Evolutionary conservation across 78 protist genomes (phyloP).

Genomic region (Planoprotostelium fungivorum): DNA sequence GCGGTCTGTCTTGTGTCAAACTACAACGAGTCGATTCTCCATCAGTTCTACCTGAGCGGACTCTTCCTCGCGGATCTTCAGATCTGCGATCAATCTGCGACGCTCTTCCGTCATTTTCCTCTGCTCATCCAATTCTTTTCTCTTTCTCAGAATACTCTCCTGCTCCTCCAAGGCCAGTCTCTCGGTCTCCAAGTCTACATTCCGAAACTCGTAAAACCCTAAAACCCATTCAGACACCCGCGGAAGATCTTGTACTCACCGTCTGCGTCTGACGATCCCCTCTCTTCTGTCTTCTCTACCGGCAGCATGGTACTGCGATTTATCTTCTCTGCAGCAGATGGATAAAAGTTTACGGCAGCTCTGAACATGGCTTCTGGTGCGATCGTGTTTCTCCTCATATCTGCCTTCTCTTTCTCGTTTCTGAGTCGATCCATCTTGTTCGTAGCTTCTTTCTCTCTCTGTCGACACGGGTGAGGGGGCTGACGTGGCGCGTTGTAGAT

Average conservation of each 20-base stretch:
- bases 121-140: neutral
- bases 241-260: neutral
- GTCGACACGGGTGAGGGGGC: too few species aligned
- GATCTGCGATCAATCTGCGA: neutral
- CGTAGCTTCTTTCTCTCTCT: too few species aligned
- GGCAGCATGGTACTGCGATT: neutral
- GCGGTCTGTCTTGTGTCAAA: neutral
- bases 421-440: too few species aligned
- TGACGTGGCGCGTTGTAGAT: too few species aligned
- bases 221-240: neutral
- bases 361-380: neutral
- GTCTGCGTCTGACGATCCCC: neutral
- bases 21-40: too few species aligned
- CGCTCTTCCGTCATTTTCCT: neutral
- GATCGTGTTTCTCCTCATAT: neutral
- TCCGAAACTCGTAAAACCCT: neutral
- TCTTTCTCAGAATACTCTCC: neutral
- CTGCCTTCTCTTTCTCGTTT: too few species aligned
- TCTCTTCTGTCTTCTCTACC: neutral
- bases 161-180: neutral
- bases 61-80: neutral
- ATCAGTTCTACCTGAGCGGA: too few species aligned
- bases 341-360: too few species aligned
- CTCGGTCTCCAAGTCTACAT: neutral
- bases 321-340: too few species aligned